Base-by-base conservation (phyloP, 805 yeast species). In the Zygosaccharomyces bailii region DNA sequence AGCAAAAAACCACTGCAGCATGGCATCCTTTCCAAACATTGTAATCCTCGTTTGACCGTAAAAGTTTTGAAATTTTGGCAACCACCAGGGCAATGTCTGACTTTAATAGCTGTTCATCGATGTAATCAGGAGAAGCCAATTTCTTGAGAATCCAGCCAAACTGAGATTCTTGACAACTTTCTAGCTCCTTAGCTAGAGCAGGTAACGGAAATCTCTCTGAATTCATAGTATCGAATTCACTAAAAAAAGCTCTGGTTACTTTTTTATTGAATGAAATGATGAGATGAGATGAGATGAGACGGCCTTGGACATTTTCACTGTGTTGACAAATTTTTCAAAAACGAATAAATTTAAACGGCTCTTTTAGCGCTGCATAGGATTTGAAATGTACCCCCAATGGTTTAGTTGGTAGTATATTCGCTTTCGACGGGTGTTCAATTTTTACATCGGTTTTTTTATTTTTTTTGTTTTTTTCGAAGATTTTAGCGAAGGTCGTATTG, bases 1-100 rank as follows among this genome's bases (percentile, higher is more conserved):
- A 43, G 42, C 66, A 62, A 39, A 80, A 57, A 0, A 80, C 78
- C 31, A 68, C 64, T 9, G 73, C 68, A 5, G 80, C 51, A 52
- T 76, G 78, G 27, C 80, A 71, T 4, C 84, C 86, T 50, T 78
- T 71, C 86, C 86, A 82, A 43, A 76, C 70, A 37, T 66, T 61
- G 38, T 62, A 68, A n/a, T 71, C 68, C 14, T 69, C 65, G 48
- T 70, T 70, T 1, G 79, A 72, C 29, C 69, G 64, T 44, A 75
- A 54, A 34, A 75, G 61, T 52, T 75, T 77, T 42, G 67, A 52
- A 13, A 69, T 58, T 38, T 74, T 67, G 5, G 66, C 56, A n/a
- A 54, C 54, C 18, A 65, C 47, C 9, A 65, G 47, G 13, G 57
- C 56, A 36, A 64, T 44, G 10, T 65, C 69, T 13, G 65, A 55